A percentile compares a stretch with the other conserved stretches of the same genome.
These are phyloP conservation scores for Diplodia scrobiculata DNA, from an alignment of 2,329 filamentous ascomycete species.

Conservation along the genomic window DNA sequence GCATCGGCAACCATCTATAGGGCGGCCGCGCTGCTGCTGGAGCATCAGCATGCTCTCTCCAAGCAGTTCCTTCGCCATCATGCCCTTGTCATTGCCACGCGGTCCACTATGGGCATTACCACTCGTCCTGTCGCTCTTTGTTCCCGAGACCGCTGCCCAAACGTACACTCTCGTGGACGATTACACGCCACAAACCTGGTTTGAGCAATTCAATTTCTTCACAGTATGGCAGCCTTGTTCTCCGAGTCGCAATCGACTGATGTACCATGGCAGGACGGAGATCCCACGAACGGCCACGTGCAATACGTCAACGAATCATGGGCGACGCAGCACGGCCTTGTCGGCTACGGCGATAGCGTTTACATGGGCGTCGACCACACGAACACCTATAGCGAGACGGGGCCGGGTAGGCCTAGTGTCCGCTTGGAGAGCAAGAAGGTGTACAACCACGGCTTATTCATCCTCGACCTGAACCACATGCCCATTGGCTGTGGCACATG, in stretches of 20 bases:
- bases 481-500: slow-evolving; percentile 42
- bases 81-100: neutral
- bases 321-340: slow-evolving; percentile 40
- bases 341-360: slow-evolving; percentile 31
- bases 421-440: slow-evolving; percentile 43
- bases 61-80: slow-evolving; percentile 1
- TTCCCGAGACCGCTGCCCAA: neutral
- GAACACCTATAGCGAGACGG: slow-evolving; percentile 48
- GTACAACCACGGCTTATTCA: slow-evolving; percentile 46
- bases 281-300: slow-evolving; percentile 41
- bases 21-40: neutral
- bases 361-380: slow-evolving; percentile 42
- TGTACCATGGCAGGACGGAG: slow-evolving; percentile 30
- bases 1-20: slow-evolving; percentile 1
- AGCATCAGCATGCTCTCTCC: neutral
- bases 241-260: neutral
- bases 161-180: slow-evolving; percentile 45
- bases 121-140: neutral
- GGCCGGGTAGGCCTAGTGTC: slow-evolving; percentile 38
- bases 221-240: neutral
- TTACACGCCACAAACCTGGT: slow-evolving; percentile 48
- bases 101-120: slow-evolving; percentile 9
- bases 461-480: slow-evolving; percentile 45
- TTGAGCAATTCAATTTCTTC: slow-evolving; percentile 50
- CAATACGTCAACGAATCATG: slow-evolving; percentile 48